phyloP scores from a whole-genome alignment of 2,329 filamentous ascomycete genomes.

The Fusarium oligoseptatum region DNA sequence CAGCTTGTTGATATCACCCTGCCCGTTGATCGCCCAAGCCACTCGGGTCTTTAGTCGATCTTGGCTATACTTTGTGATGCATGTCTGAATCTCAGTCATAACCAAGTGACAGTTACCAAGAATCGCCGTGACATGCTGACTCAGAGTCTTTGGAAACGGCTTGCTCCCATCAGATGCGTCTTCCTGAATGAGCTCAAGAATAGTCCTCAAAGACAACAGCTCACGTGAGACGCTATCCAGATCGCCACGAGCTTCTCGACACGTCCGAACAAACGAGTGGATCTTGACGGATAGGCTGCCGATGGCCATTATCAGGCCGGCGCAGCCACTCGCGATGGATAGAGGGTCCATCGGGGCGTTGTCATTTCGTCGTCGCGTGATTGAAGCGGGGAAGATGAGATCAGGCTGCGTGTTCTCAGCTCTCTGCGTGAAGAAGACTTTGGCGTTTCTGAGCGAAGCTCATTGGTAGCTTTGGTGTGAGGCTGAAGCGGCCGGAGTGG shows the following conservation, averaged over 20 bases:
- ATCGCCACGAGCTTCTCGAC: slow-evolving; percentile 15
- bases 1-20: slow-evolving; percentile 24
- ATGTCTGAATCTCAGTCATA: not conserved
- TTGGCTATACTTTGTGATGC: slow-evolving; percentile 13
- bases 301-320: slow-evolving; percentile 7
- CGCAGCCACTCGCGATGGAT: slow-evolving; percentile 24
- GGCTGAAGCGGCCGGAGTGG: not conserved
- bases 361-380: not conserved
- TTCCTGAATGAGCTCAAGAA: slow-evolving; percentile 17
- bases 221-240: slow-evolving; percentile 13
- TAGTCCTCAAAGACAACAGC: slow-evolving; percentile 11
- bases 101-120: slow-evolving; percentile 12
- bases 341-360: slow-evolving; percentile 23
- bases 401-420: not conserved
- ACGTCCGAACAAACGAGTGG: slow-evolving; percentile 5
- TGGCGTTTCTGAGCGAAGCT: not conserved
- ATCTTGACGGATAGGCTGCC: not conserved
- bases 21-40: slow-evolving; percentile 8
- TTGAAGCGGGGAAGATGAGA: not conserved
- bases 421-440: not conserved
- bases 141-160: slow-evolving; percentile 5
- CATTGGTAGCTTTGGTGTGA: not conserved
- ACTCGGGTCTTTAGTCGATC: slow-evolving; percentile 1
- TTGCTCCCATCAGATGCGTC: slow-evolving; percentile 5
- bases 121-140: not conserved